A percentile compares a stretch with the other conserved stretches of the same genome.
Evolutionary conservation across 75 land plant species (phyloP).

Genomic region (Sequoiadendron giganteum): DNA sequence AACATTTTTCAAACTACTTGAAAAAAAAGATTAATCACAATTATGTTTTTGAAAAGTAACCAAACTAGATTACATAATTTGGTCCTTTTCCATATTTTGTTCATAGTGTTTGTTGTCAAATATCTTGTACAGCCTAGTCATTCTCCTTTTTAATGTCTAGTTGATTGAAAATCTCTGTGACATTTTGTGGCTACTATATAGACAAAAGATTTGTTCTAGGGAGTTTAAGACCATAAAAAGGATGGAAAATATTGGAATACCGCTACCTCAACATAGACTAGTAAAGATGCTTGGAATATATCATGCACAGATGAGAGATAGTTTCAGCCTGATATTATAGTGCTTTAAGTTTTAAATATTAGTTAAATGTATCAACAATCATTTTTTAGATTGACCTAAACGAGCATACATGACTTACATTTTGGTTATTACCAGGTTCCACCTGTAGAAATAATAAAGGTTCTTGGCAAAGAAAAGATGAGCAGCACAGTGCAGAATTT

Average conservation of each 20-base stretch:
- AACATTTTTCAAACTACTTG: neutral
- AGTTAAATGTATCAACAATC: neutral
- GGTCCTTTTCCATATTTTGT: neutral
- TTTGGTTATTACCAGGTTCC: conserved; percentile 52
- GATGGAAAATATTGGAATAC: neutral
- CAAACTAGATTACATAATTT: neutral
- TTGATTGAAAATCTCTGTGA: neutral
- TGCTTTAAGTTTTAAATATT: neutral
- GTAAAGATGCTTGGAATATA: neutral
- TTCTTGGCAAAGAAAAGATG: conserved; percentile 76
- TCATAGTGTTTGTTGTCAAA: neutral
- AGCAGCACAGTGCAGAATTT: conserved; percentile 89
- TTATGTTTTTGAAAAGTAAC: neutral
- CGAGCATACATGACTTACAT: neutral
- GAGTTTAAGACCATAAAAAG: neutral
- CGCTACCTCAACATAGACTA: neutral
- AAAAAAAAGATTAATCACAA: neutral
- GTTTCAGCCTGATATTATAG: neutral
- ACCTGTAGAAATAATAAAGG: conserved; percentile 71
- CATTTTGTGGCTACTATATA: neutral
- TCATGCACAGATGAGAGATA: neutral
- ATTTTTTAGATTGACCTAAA: neutral
- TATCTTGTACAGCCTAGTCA: neutral
- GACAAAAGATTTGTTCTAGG: neutral
- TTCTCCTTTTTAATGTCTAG: neutral